Percentiles rank a stretch among this genome's conserved stretches.
Evolutionary conservation across 176 grass and related monocot species (phyloP).

Genomic region (Phoenix dactylifera): DNA sequence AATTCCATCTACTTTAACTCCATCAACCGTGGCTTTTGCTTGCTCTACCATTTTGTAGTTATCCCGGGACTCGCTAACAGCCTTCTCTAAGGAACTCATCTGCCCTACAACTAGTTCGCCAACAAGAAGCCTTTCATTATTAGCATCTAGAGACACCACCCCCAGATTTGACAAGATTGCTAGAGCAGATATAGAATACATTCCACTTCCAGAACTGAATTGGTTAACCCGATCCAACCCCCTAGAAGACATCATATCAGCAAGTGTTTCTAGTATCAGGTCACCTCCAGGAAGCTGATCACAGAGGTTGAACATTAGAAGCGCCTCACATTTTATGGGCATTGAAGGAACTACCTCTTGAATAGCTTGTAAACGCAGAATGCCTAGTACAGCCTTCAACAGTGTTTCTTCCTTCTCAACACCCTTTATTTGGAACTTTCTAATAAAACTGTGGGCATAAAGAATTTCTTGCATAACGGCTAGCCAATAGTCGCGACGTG

Average conservation of each 20-base stretch:
- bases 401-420: conserved; percentile 77
- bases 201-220: conserved; percentile 37
- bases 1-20: conserved; percentile 95
- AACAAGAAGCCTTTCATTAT: conserved; percentile 54
- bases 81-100: conserved; percentile 74
- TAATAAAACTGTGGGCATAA: conserved; percentile 69
- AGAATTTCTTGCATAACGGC: conserved; percentile 74
- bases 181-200: conserved; percentile 55
- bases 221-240: conserved; percentile 33
- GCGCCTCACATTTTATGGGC: conserved; percentile 41
- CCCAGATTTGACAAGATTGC: conserved; percentile 76
- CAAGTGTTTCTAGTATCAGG: conserved; percentile 81
- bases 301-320: conserved; percentile 90
- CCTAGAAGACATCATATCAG: conserved; percentile 41
- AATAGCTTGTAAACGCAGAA: conserved; percentile 80
- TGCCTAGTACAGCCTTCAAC: conserved; percentile 52
- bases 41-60: conserved; percentile 87
- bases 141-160: conserved; percentile 44
- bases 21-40: conserved; percentile 76
- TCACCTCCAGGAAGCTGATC: conserved; percentile 96
- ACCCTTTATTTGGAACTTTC: conserved; percentile 53
- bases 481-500: conserved; percentile 89
- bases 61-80: conserved; percentile 59
- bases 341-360: conserved; percentile 45
- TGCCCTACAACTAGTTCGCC: conserved; percentile 87